Base-by-base conservation (phyloP, 192 early-diverging fungal species). In the Endogone sp. region DNA sequence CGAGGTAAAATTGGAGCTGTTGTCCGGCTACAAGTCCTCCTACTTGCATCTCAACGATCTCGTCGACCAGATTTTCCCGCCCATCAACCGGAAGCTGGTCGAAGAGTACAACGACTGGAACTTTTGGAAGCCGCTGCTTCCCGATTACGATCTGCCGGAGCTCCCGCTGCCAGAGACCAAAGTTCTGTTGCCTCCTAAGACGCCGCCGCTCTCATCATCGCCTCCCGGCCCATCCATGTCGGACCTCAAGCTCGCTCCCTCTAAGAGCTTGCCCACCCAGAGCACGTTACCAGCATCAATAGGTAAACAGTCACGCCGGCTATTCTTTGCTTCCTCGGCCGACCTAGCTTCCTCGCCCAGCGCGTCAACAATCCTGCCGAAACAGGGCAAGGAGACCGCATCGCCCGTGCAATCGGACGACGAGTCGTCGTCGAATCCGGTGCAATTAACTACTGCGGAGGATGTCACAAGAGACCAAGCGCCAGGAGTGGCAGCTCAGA, bases 1-100 rank as follows among this genome's bases (percentile, higher is more conserved):
- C 44, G 90, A 95, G 67, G 83, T 99, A 32, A 95, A 94, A 72
- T 77, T 98, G 21, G 95, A 99, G 71, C 75, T 99, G 60, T 71
- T 97, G 64, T 79, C 83, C 3, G 88, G 88, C 2, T 98, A 93
- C 79, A 92, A 90, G 63, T 91, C 91, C 11, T 92, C 93, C 62
- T 95, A 98, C 65, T 76, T 93, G 57, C 89, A 94, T 66, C 77
- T 99, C 71, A 96, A 92, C 68, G 95, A 96, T 63, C 78, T 97
- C 66, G 96, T 97, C 20, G 95, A 99, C 64, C 92, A 95, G 72
- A 94, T 99, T 67, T 99, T 99, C 77, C 97, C 91, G 21, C 82
- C 85, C 22, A 74, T 89, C 54, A 75, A 78, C 23, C 79, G 81
- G 8, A 82, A 83, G 25, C 78, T 84, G 10, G 88, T 88, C 24